Evolutionary conservation across 352 stramenopile genomes (phyloP).

Genomic region (Elongisporangium prolatum): DNA sequence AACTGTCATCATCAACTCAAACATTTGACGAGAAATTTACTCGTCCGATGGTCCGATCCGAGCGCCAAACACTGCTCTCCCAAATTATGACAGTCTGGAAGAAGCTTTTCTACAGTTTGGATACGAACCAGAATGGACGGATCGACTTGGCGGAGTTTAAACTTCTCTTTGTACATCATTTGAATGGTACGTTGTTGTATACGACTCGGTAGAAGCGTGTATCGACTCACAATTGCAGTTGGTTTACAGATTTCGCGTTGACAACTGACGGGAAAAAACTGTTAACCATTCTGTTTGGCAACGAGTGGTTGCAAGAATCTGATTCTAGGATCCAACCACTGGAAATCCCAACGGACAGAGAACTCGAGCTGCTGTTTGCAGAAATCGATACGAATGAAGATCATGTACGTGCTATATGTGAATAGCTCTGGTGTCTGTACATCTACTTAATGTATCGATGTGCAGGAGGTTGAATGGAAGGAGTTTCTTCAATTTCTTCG

Average conservation of each 20-base stretch:
- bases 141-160: conserved; percentile 63
- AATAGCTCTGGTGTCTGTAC: not conserved
- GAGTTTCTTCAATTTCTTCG: conserved; percentile 53
- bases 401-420: conserved; percentile 19
- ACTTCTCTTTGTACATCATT: conserved; percentile 27
- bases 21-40: too few species aligned
- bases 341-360: conserved; percentile 1
- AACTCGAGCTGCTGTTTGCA: conserved; percentile 37
- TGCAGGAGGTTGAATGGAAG: conserved; percentile 43
- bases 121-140: conserved; percentile 41
- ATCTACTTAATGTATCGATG: not conserved
- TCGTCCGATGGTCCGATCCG: not conserved
- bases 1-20: not conserved
- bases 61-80: conserved; percentile 4
- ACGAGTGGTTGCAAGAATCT: not conserved
- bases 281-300: conserved; percentile 25
- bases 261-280: conserved; percentile 38
- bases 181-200: conserved; percentile 22
- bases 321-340: not conserved
- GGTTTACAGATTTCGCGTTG: conserved; percentile 25
- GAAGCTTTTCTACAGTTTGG: conserved; percentile 65
- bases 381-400: conserved; percentile 47
- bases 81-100: conserved; percentile 47
- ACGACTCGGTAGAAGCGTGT: not conserved
- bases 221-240: not conserved